These are phyloP conservation scores for Penicillium angulare DNA, from an alignment of 495 filamentous ascomycete genomes.

Conservation along the genomic window DNA sequence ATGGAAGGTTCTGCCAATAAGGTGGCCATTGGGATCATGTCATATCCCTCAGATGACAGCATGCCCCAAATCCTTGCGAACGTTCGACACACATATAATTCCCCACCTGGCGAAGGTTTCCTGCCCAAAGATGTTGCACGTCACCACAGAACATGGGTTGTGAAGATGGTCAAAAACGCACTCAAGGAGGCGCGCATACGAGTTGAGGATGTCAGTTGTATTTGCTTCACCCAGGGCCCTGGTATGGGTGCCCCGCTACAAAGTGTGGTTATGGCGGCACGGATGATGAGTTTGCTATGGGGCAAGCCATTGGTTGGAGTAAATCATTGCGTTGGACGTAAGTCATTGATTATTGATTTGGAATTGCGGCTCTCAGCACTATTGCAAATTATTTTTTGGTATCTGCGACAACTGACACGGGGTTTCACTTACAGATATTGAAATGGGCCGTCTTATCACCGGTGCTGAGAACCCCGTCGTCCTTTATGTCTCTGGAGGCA, in stretches of 20 bases:
- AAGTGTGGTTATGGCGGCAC: slow-evolving; percentile 78
- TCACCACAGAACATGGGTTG: slow-evolving; percentile 86
- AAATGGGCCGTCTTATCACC: slow-evolving; percentile 96
- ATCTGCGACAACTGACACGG: slow-evolving; percentile 6
- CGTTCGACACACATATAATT: slow-evolving; percentile 87
- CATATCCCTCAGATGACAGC: slow-evolving; percentile 63
- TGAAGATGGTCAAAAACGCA: slow-evolving; percentile 72
- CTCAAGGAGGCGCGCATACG: slow-evolving; percentile 64
- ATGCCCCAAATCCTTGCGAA: slow-evolving; percentile 82
- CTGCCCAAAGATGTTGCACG: slow-evolving; percentile 93
- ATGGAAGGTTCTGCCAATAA: slow-evolving; percentile 99
- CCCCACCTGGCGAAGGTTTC: slow-evolving; percentile 91
- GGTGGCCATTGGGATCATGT: slow-evolving; percentile 89
- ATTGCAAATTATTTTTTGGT: background rate
- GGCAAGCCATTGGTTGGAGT: slow-evolving; percentile 83
- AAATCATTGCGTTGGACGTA: slow-evolving; percentile 95
- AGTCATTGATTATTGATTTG: slow-evolving; percentile 18
- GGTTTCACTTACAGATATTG: slow-evolving; percentile 60
- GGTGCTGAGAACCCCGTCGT: slow-evolving; percentile 90
- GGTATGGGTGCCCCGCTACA: slow-evolving; percentile 97
- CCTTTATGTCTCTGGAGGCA: slow-evolving; percentile 93
- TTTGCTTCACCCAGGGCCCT: slow-evolving; percentile 93
- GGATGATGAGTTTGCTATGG: slow-evolving; percentile 84
- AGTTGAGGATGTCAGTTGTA: slow-evolving; percentile 72
- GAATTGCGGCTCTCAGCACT: background rate